These are phyloP conservation scores for Leccinum holopus DNA, from an alignment of 1,284 basidiomycete species.

Conservation along the genomic window DNA sequence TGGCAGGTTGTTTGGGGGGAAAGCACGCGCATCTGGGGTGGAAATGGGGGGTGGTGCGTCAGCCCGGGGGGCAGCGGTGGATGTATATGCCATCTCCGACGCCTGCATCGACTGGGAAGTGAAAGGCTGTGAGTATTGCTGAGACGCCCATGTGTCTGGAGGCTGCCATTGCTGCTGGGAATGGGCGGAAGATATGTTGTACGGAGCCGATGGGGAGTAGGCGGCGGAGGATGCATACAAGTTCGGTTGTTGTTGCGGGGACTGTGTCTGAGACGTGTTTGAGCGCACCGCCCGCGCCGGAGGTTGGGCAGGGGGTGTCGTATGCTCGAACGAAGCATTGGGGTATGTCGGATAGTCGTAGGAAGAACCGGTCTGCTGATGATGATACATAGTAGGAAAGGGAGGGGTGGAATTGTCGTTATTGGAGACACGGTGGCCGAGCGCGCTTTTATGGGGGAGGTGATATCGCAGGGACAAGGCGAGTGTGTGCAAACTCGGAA, in stretches of 20 bases:
- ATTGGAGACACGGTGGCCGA: constrained; percentile 20
- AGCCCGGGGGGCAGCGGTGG: constrained; percentile 31
- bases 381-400: constrained; percentile 46
- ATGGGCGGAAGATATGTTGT: constrained; percentile 32
- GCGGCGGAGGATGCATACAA: constrained; percentile 30
- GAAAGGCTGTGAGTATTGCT: constrained; percentile 35
- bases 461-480: constrained; percentile 30
- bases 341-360: constrained; percentile 55
- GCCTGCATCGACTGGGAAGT: constrained; percentile 28
- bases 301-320: constrained; percentile 38
- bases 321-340: constrained; percentile 39
- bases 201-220: constrained; percentile 27
- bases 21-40: constrained; percentile 26
- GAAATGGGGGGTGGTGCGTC: constrained; percentile 26
- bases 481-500: constrained; percentile 33
- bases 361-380: constrained; percentile 40
- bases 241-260: constrained; percentile 33
- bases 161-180: constrained; percentile 37
- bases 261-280: constrained; percentile 42
- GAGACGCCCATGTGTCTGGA: constrained; percentile 36
- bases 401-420: constrained; percentile 12
- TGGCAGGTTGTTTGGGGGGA: constrained; percentile 25
- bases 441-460: constrained; percentile 33
- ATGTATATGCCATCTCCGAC: constrained; percentile 33
- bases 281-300: constrained; percentile 35